A percentile compares a stretch with the other conserved stretches of the same genome.
Conservation (phyloP, 768 basidiomycete genomes). For the Omphalotus guepiniiformis region DNA sequence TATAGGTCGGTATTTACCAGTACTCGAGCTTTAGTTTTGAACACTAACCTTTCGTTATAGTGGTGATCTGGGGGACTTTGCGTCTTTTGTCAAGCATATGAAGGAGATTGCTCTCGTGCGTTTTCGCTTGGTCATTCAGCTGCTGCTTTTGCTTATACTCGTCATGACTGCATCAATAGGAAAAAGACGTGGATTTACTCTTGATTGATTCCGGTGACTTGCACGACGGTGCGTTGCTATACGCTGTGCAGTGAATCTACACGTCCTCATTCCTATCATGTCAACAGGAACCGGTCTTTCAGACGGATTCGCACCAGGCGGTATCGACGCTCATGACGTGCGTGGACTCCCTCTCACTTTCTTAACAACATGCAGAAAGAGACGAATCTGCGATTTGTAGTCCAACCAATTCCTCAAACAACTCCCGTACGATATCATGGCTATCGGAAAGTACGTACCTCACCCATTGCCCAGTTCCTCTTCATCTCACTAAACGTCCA, state of each 20-base stretch:
- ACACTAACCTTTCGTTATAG: conserved; percentile 18
- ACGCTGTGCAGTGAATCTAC: neutral
- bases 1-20: conserved; percentile 48
- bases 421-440: conserved; percentile 76
- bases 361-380: conserved; percentile 1
- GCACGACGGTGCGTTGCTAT: conserved; percentile 67
- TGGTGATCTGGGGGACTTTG: conserved; percentile 76
- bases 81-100: conserved; percentile 84
- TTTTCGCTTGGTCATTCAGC: no score
- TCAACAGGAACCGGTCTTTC: conserved; percentile 74
- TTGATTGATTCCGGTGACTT: conserved; percentile 80
- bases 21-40: neutral
- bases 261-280: neutral
- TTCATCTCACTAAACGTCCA: neutral
- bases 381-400: conserved; percentile 26
- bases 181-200: conserved; percentile 77
- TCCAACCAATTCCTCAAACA: conserved; percentile 70
- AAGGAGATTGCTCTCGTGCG: conserved; percentile 54
- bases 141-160: no score
- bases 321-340: conserved; percentile 71
- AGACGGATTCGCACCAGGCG: conserved; percentile 68
- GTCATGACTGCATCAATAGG: no score
- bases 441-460: conserved; percentile 73
- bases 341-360: conserved; percentile 15
- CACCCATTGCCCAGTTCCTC: neutral